Evolutionary conservation across 148 eudicot species (phyloP).

Genomic region (Talinum fruticosum): DNA sequence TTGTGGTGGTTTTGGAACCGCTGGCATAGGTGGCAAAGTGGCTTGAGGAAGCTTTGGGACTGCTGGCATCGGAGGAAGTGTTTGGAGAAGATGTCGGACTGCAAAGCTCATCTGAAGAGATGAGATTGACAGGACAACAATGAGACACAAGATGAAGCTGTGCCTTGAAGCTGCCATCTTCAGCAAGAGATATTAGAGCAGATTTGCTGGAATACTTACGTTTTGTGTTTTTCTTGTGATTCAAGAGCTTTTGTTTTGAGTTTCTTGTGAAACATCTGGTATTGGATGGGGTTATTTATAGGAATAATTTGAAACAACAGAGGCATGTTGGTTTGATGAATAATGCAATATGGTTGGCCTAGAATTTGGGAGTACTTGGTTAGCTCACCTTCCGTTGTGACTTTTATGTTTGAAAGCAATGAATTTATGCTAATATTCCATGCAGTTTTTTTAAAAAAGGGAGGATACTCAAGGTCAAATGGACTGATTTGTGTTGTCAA

Average conservation of each 20-base stretch:
- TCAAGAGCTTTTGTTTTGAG: not conserved
- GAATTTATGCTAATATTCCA: not conserved
- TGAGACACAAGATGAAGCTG: constrained; percentile 12
- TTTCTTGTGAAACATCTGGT: constrained; percentile 2
- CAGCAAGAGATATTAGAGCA: not conserved
- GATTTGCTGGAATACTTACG: not conserved
- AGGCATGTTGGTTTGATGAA: not conserved
- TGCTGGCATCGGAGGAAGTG: constrained; percentile 25
- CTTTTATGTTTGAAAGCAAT: not conserved
- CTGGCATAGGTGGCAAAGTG: constrained; percentile 26
- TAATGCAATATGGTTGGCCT: constrained; percentile 25
- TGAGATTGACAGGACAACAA: constrained; percentile 28
- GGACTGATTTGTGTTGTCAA: not conserved
- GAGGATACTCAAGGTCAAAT: not conserved
- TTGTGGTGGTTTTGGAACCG: constrained; percentile 20
- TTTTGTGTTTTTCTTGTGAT: not conserved
- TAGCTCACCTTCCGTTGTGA: constrained; percentile 27
- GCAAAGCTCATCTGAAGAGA: constrained; percentile 24
- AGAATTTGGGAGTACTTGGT: constrained; percentile 13
- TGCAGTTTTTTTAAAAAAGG: not conserved
- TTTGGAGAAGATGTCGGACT: constrained; percentile 32
- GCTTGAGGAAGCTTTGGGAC: constrained; percentile 25
- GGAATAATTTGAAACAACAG: not conserved
- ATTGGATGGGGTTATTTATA: constrained; percentile 10
- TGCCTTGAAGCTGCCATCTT: constrained; percentile 4